A percentile compares a stretch with the other conserved stretches of the same genome.
phyloP scores from a whole-genome alignment of 306 rosid genomes.

The Vachellia pachyceras region DNA sequence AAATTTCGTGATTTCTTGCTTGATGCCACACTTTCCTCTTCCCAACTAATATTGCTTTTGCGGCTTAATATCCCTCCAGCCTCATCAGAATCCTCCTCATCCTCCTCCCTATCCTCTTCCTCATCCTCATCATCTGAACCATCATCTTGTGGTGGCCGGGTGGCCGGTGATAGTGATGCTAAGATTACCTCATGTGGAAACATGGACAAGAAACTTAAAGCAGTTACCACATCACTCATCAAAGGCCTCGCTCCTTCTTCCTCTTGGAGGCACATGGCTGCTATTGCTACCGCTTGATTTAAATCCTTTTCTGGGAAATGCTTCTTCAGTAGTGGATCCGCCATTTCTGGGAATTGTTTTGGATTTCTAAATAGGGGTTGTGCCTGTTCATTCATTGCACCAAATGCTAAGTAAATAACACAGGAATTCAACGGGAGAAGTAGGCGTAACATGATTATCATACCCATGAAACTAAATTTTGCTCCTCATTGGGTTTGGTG shows the following conservation, averaged over 20 bases:
- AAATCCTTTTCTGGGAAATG: constrained; percentile 83
- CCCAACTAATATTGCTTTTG: constrained; percentile 40
- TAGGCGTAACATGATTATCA: not conserved
- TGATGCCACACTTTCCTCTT: constrained; percentile 44
- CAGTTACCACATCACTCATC: constrained; percentile 72
- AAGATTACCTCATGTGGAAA: constrained; percentile 38
- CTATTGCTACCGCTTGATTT: constrained; percentile 87
- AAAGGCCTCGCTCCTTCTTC: constrained; percentile 84
- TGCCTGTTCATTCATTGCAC: constrained; percentile 55
- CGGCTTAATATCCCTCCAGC: constrained; percentile 39
- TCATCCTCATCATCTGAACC: constrained; percentile 7
- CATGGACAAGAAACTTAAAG: constrained; percentile 74
- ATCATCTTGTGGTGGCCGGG: constrained; percentile 10
- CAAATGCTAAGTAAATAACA: not conserved
- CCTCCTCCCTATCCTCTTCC: not conserved
- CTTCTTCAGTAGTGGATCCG: constrained; percentile 65
- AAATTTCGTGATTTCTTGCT: constrained; percentile 37
- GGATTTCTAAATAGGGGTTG: constrained; percentile 84
- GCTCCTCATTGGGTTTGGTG: constrained; percentile 71
- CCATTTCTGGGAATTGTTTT: constrained; percentile 76
- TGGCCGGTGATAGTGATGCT: constrained; percentile 26
- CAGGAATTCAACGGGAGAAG: not conserved
- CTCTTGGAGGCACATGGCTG: constrained; percentile 94
- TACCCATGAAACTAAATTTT: constrained; percentile 94
- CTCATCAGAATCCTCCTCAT: not conserved